Conservation (phyloP, 352 stramenopile genomes). For the Globisporangium abappressorium region DNA sequence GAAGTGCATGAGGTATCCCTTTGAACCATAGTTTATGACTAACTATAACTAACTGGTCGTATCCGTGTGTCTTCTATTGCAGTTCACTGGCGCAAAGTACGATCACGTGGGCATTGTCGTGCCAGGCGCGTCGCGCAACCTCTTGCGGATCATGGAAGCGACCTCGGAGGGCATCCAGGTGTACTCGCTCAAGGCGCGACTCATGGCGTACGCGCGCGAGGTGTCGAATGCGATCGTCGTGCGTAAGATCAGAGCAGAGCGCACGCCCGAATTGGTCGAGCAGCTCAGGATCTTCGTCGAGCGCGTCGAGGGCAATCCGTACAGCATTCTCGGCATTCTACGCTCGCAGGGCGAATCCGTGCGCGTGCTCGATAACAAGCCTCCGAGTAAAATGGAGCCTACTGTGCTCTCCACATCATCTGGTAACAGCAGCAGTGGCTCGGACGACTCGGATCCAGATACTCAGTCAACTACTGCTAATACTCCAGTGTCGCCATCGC, state of each 20-base stretch:
- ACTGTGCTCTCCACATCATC: not conserved
- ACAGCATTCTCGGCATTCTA: slow-evolving; percentile 81
- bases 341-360: slow-evolving; percentile 52
- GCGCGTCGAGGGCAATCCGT: slow-evolving; percentile 75
- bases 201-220: slow-evolving; percentile 79
- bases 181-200: slow-evolving; percentile 69
- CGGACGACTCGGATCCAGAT: slow-evolving; percentile 12
- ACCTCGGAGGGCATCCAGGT: slow-evolving; percentile 79
- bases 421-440: not conserved
- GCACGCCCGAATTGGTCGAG: slow-evolving; percentile 38
- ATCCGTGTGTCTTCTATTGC: slow-evolving; percentile 4
- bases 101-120: slow-evolving; percentile 83
- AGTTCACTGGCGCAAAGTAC: slow-evolving; percentile 76
- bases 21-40: not conserved
- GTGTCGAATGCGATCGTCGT: slow-evolving; percentile 83
- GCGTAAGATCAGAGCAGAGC: slow-evolving; percentile 43
- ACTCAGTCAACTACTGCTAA: not conserved
- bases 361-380: slow-evolving; percentile 14
- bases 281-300: slow-evolving; percentile 54
- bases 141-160: slow-evolving; percentile 77
- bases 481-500: not conserved
- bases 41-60: not conserved
- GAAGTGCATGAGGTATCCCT: not conserved
- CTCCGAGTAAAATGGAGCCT: not conserved
- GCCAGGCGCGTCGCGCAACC: slow-evolving; percentile 46